Conservation (phyloP, 495 filamentous ascomycete species). For the Chaetomidium leptoderma region DNA sequence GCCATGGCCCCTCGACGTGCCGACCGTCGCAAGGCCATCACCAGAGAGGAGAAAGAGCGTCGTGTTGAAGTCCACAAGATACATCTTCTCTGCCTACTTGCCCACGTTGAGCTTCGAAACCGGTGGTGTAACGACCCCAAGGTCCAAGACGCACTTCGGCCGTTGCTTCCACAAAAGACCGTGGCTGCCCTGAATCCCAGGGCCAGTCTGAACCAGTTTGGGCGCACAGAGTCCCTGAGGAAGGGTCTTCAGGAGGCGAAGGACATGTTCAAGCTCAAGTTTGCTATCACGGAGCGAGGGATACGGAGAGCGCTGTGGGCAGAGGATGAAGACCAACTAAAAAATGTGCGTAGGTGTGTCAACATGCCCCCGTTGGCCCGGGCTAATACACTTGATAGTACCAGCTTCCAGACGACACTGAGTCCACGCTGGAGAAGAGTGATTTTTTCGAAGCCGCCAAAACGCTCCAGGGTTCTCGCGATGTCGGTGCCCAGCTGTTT, state of each 20-base stretch:
- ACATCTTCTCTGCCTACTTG: slow-evolving; percentile 77
- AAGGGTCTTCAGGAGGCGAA: slow-evolving; percentile 69
- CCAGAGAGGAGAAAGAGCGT: slow-evolving; percentile 62
- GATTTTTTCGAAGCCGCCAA: slow-evolving; percentile 70
- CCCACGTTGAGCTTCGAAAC: slow-evolving; percentile 71
- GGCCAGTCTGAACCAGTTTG: slow-evolving; percentile 61
- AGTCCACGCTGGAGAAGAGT: slow-evolving; percentile 51
- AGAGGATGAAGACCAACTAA: slow-evolving; percentile 55
- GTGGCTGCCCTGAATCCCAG: slow-evolving; percentile 61
- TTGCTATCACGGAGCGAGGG: slow-evolving; percentile 65
- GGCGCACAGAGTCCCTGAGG: slow-evolving; percentile 65
- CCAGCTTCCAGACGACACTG: slow-evolving; percentile 50
- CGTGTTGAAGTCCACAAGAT: slow-evolving; percentile 78
- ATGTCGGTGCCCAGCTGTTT: slow-evolving; percentile 85
- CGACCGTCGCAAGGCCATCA: slow-evolving; percentile 58
- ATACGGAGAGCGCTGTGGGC: slow-evolving; percentile 68
- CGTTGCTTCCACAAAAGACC: slow-evolving; percentile 57
- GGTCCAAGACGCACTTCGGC: slow-evolving; percentile 58
- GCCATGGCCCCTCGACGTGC: slow-evolving; percentile 31
- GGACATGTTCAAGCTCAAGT: slow-evolving; percentile 62
- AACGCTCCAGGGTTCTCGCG: slow-evolving; percentile 69
- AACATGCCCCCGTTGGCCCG: slow-evolving; percentile 8
- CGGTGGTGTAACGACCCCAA: slow-evolving; percentile 79
- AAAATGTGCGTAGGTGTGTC: slow-evolving; percentile 46
- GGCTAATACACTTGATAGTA: slow-evolving; percentile 40